Base-by-base conservation (phyloP, 2,329 filamentous ascomycete genomes). In the Claviceps cyperi region DNA sequence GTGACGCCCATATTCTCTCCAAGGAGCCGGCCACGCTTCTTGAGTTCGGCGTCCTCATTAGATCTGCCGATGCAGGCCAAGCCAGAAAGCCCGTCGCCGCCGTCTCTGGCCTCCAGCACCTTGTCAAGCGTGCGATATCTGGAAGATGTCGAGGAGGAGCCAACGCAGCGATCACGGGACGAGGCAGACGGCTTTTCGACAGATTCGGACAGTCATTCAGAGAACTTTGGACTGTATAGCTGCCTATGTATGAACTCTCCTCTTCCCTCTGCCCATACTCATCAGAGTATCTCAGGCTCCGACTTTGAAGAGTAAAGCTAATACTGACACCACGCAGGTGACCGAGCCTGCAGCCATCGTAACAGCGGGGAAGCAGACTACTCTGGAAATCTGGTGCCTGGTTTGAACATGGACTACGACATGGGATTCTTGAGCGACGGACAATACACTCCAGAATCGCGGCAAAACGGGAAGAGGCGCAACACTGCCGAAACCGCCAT, bases 91-190 rank as follows among this genome's bases (percentile, higher is more conserved):
- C 52, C 57, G 8, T 37, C 52, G 13, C 55, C 57, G 32, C 54
- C 57, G 7, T 47, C 60, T 39, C 57, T 57, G 68, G 57, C 58
- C 47, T 45, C 67, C 69, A 54, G 60, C 48, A 57, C 58, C 54
- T 78, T 80, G 55, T 69, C 77, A 0, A 72, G 74, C 58, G 86
- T 86, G 66, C 75, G 78, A 53, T 76, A 75, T 48, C 72, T 96
- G 54, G 84, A 87, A 15, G 86, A 92, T 59, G 84, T 96, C 19
- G 78, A 89, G 60, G 90, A 96, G 64, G 89, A 94, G 60, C 81
- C 84, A 2, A 68, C 81, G 41, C 84, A 90, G 63, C 77, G 90
- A 63, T 77, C 76, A 49, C 84, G 84, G 21, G 77, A 81, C 28
- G 74, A 75, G 49, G 71, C 40, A 22, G 52, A 51, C 21, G 50